A percentile compares a stretch with the other conserved stretches of the same genome.
Conservation (phyloP, 2,329 filamentous ascomycete genomes). For the Claviceps spartinae region DNA sequence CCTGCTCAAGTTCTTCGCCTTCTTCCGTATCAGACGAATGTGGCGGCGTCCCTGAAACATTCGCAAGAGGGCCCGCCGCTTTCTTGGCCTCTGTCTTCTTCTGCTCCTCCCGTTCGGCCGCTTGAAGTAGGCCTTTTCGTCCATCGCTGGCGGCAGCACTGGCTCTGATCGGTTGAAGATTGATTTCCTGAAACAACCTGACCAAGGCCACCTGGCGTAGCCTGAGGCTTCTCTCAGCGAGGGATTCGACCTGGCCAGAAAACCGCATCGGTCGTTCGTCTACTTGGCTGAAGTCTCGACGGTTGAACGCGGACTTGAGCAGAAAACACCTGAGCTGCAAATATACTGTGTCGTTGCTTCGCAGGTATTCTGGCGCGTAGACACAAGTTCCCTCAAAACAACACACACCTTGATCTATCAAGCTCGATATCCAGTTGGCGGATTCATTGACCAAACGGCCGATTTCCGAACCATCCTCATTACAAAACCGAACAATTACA, state of each 20-base stretch:
- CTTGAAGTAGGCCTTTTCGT: constrained; percentile 69
- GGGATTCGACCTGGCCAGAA: constrained; percentile 75
- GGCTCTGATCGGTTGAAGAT: constrained; percentile 59
- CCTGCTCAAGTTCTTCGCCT: constrained; percentile 82
- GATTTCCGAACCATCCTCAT: constrained; percentile 63
- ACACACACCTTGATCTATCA: constrained; percentile 85
- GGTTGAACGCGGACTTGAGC: constrained; percentile 59
- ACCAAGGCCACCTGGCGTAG: constrained; percentile 79
- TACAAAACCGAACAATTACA: constrained; percentile 85
- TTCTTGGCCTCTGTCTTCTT: constrained; percentile 43
- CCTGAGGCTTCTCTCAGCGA: constrained; percentile 71
- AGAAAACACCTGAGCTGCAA: constrained; percentile 73
- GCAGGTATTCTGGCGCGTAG: constrained; percentile 70
- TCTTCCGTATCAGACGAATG: constrained; percentile 60
- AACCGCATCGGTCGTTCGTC: constrained; percentile 59
- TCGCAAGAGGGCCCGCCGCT: constrained; percentile 9
- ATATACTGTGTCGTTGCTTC: constrained; percentile 90
- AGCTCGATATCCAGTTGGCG: constrained; percentile 79
- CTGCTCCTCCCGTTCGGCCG: constrained; percentile 79
- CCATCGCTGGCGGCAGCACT: constrained; percentile 69
- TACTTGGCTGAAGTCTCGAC: constrained; percentile 41
- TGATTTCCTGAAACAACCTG: constrained; percentile 79
- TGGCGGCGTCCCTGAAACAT: constrained; percentile 35
- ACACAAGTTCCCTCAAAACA: constrained; percentile 79
- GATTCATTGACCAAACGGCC: constrained; percentile 77